These are phyloP conservation scores for Acarospora socialis DNA, from an alignment of 2,329 filamentous ascomycete species.

Conservation along the genomic window DNA sequence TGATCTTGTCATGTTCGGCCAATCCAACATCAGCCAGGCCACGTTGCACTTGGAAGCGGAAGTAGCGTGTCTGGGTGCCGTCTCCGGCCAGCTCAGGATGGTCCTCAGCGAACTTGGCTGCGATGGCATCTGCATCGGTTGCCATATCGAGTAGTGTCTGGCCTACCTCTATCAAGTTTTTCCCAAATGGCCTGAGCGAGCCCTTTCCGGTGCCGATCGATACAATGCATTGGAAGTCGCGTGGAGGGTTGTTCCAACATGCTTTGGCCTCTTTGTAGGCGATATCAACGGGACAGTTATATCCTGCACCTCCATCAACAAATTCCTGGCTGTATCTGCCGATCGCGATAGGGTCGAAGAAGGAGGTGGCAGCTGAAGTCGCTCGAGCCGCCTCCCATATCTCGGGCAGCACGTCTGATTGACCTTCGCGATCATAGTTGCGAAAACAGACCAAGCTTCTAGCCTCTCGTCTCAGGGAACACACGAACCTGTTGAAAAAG, in stretches of 20 bases:
- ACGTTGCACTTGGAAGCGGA: constrained; percentile 26
- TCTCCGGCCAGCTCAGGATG: no score
- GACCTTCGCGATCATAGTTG: no score
- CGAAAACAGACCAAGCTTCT: no score
- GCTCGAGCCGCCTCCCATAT: constrained; percentile 33
- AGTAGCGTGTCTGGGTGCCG: constrained; percentile 15
- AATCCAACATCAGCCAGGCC: constrained; percentile 24
- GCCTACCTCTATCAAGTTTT: constrained; percentile 1
- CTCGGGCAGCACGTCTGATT: no score
- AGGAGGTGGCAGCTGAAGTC: constrained; percentile 28
- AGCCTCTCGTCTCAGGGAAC: no score
- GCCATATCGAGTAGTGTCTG: constrained; percentile 8
- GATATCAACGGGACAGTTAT: constrained; percentile 38
- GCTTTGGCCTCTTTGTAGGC: no score
- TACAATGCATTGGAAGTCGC: constrained; percentile 15
- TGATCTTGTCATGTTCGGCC: constrained; percentile 19
- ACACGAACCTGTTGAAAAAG: no score
- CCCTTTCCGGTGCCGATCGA: constrained; percentile 15
- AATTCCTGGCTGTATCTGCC: constrained; percentile 20
- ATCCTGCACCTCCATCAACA: constrained; percentile 29
- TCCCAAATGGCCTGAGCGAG: constrained; percentile 2
- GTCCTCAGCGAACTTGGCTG: constrained; percentile 2
- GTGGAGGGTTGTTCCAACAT: no score
- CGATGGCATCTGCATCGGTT: constrained; percentile 8
- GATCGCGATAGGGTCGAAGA: constrained; percentile 30